Conservation (phyloP, 2,329 filamentous ascomycete genomes). For the Cercospora beticola region DNA sequence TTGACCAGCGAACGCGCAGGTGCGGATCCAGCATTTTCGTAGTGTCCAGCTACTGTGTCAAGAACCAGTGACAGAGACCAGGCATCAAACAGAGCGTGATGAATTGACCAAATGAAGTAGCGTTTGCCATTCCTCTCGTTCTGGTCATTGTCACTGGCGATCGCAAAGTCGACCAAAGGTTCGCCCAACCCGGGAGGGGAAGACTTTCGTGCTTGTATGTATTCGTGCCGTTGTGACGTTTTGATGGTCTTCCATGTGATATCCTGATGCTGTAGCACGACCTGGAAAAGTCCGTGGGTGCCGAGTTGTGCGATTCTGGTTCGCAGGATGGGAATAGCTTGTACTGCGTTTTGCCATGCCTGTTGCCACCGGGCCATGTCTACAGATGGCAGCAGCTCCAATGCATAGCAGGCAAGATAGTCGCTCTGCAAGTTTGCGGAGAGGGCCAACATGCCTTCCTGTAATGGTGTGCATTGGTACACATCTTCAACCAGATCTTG, state of each 20-base stretch:
- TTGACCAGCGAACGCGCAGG: background rate
- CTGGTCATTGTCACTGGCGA: background rate
- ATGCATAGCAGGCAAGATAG: background rate
- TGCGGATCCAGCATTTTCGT: background rate
- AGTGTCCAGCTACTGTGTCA: conserved; percentile 13
- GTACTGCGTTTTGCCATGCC: background rate
- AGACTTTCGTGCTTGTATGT: background rate
- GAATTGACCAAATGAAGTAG: conserved; percentile 38
- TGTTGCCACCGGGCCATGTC: background rate
- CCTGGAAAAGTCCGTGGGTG: background rate
- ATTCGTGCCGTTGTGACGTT: background rate
- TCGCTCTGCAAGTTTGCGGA: background rate
- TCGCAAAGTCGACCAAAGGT: background rate
- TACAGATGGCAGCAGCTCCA: background rate
- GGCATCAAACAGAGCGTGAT: conserved; percentile 44
- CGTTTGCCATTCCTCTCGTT: background rate
- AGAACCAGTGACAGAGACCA: conserved; percentile 41
- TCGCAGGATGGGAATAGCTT: background rate
- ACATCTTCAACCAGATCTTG: background rate
- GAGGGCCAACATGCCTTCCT: background rate
- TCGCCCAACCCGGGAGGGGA: background rate
- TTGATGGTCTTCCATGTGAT: background rate
- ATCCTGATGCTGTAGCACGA: background rate
- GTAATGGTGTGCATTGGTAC: background rate
- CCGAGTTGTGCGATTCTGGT: background rate